These are phyloP conservation scores for Ilex paraguariensis DNA, from an alignment of 305 asterid genomes.

Conservation along the genomic window DNA sequence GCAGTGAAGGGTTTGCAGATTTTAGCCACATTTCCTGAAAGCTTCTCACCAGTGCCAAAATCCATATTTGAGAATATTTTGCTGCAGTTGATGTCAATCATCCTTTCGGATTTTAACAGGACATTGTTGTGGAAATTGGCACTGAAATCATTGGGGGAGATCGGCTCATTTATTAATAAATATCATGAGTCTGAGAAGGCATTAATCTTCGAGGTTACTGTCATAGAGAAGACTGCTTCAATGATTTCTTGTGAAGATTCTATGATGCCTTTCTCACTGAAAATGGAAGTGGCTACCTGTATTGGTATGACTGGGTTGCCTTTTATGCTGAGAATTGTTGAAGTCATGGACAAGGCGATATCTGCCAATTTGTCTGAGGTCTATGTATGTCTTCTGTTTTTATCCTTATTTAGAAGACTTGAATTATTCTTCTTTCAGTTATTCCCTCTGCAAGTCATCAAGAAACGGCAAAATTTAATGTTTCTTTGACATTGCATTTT, in stretches of 20 bases:
- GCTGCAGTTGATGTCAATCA: constrained; percentile 50
- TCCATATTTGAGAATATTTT: constrained; percentile 54
- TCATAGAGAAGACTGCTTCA: constrained; percentile 57
- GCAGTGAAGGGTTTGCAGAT: constrained; percentile 85
- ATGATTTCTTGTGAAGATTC: constrained; percentile 54
- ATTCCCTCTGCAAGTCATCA: too few species aligned
- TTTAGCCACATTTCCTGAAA: constrained; percentile 79
- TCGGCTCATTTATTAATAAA: constrained; percentile 51
- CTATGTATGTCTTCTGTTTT: constrained; percentile 49
- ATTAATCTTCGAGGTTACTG: constrained; percentile 54
- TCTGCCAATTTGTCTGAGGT: constrained; percentile 48
- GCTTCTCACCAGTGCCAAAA: constrained; percentile 46
- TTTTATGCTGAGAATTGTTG: constrained; percentile 58
- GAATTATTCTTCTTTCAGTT: neutral
- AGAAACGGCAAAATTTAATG: too few species aligned
- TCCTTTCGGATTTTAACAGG: constrained; percentile 45
- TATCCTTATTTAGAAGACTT: constrained; percentile 6
- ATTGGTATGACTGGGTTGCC: constrained; percentile 61
- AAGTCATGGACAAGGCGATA: constrained; percentile 62
- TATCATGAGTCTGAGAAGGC: constrained; percentile 52
- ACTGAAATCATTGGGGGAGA: constrained; percentile 63
- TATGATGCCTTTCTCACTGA: constrained; percentile 49
- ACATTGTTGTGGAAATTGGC: constrained; percentile 54
- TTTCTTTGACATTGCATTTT: constrained; percentile 12
- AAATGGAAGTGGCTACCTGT: constrained; percentile 64